Base-by-base conservation (phyloP, 106 monocot species). In the Allium fistulosum region DNA sequence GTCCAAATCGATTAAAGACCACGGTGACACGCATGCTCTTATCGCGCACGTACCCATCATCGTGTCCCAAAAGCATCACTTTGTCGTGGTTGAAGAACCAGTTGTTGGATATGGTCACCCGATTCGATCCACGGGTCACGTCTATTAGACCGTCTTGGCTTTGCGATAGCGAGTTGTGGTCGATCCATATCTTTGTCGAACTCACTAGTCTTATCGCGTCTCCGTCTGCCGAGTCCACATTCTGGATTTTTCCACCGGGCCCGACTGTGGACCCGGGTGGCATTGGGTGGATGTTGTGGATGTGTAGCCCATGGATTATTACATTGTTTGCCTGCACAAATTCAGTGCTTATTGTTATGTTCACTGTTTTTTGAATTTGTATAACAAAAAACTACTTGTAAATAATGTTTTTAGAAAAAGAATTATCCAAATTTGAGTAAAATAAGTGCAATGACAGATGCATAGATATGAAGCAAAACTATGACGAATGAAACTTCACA, bases 1-100 rank as follows among this genome's bases (percentile, higher is more conserved):
- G 89, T 1, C 89, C 89, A 48, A 89, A 89, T 6, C 80, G 82
- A 70, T 89, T 89, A 77, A 80, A 82, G 8, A 59, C 75, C 15
- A 89, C 71, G 6, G 89, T 85, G 9, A 85, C 85, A 51, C 48
- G 66, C 89, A 89, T 89, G 8, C 37, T 51, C 11, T 61, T 17
- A 61, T 89, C 89, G 7, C 60, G 51, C n/a, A 78, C 13, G 75
- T 65, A 85, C 49, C 69, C 64, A 58, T 89, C 85, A 10, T 89
- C 77, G 60, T 89, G 89, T 27, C 89, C 89, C 11, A 89, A 80
- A 28, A 89, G 84, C 89, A 89, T 89, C 17, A 89, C 89, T 82
- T 89, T 89, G 82, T 89, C 80, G 22, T 89, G 89, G 37, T 94
- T 73, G 12, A 53, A 69, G 82, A 94, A 94, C 90, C 90, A 90